Base-by-base conservation (phyloP, 2,329 filamentous ascomycete species). In the Beauveria pseudobassiana region DNA sequence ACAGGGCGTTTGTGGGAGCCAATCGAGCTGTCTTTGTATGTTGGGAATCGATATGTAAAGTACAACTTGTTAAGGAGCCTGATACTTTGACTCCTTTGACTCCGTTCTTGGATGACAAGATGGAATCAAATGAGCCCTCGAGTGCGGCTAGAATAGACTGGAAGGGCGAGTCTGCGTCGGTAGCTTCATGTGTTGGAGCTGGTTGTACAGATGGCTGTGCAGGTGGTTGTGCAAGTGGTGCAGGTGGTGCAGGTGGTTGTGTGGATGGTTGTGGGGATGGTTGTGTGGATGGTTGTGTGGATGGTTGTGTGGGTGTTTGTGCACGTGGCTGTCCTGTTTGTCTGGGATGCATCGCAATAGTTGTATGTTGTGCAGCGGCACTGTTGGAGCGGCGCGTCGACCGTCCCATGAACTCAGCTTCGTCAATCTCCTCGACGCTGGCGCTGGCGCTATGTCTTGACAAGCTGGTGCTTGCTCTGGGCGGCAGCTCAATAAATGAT, bases 1-100 rank as follows among this genome's bases (percentile, higher is more conserved):
- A 74, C 69, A 3, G 73, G 74, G 10, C 82, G 73, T 52, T 70
- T 78, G 66, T 79, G 77, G n/a, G 71, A 68, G 22, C 69, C 73
- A 5, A 46, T 16, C 12, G 63, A 52, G n/a, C 65, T 66, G 26
- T 69, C 65, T 52, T 59, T 66, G 38, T 64, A 72, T 9, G 45
- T 66, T 8, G 72, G 72, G 30, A 76, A 72, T 34, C 64, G 69
- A 64, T 73, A 73, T 24, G 57, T 61, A 22, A 71, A 71, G 64
- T 73, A 76, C 2, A 76, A 34, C n/a, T 66, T 68, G 51, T 70
- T 72, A 24, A 73, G 59, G 0, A 71, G 60, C 12, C 54, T 58
- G 56, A 59, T 5, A 65, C 30, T 34, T 34, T 34, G 30, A 34
- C 30, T 34, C 30, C 42, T 22, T 61, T 69, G 22, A 73, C 53